Percentiles rank a stretch among this genome's conserved stretches.
Evolutionary conservation across 2,329 filamentous ascomycete genomes (phyloP).

Genomic region (Verticillium zaregamsianum): DNA sequence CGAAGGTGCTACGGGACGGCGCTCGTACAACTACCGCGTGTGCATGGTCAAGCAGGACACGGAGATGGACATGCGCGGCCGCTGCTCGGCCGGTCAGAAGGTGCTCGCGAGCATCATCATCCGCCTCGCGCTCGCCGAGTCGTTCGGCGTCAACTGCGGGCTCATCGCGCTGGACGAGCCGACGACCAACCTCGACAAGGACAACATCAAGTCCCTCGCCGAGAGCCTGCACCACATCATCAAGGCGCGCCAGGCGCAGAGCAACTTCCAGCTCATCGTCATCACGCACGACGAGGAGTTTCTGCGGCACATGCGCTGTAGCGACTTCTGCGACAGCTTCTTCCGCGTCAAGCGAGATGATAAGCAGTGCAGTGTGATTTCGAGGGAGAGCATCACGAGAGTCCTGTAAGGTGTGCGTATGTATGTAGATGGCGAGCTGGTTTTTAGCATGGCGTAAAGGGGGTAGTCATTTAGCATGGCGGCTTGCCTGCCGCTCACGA

Average conservation of each 20-base stretch:
- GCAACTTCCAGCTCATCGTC: slow-evolving; percentile 96
- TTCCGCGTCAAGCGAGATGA: slow-evolving; percentile 81
- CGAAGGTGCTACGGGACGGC: slow-evolving; percentile 66
- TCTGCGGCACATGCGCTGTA: slow-evolving; percentile 85
- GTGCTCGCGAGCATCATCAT: slow-evolving; percentile 97
- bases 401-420: slow-evolving; percentile 25
- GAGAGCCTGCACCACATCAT: slow-evolving; percentile 85
- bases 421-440: background rate
- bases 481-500: background rate
- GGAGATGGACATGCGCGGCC: slow-evolving; percentile 99
- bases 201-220: slow-evolving; percentile 90
- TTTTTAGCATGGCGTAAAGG: background rate
- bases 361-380: slow-evolving; percentile 83
- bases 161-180: slow-evolving; percentile 96
- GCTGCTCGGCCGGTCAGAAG: slow-evolving; percentile 94
- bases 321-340: slow-evolving; percentile 89
- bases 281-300: slow-evolving; percentile 99
- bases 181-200: slow-evolving; percentile 91
- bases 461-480: background rate
- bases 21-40: slow-evolving; percentile 94
- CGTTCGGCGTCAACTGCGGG: slow-evolving; percentile 93
- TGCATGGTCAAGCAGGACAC: slow-evolving; percentile 97
- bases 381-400: slow-evolving; percentile 58
- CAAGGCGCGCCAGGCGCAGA: slow-evolving; percentile 72
- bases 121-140: slow-evolving; percentile 90